Base-by-base conservation (phyloP, 306 rosid species). In the Casuarina cunninghamiana region DNA sequence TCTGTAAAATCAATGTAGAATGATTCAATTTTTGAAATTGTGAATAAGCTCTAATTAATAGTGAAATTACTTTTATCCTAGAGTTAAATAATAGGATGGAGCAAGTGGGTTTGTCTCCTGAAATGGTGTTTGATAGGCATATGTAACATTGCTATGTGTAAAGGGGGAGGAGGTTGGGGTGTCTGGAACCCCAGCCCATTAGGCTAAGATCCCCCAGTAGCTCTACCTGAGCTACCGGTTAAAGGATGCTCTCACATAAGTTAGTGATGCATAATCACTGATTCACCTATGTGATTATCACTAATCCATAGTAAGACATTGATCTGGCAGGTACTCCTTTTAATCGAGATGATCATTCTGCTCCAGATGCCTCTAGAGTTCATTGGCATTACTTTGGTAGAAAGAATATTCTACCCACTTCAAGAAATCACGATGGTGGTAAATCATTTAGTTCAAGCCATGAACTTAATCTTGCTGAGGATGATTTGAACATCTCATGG, bases 401-500 rank as follows among this genome's bases (percentile, higher is more conserved):
- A 78, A 84, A 77, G 74, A 68, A 16, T 78, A 79, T 71, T 61
- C 60, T 75, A 57, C 10, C 32, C 76, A 72, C 83, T 74, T 77
- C 65, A 50, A 53, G 45, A 2, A 38, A 62, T 10, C 11, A 62
- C 81, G 78, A 71, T 17, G 67, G 88, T 80, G 48, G 86, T 84
- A 71, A 79, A 73, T 53, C 92, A 82, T 69, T 73, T 68, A 65
- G 58, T 80, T 83, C 85, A 63, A 86, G 87, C 76, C 88, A 69
- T 39, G 85, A 81, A 78, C 76, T 90, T 72, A 75, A 81, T 72
- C 83, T 88, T 46, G 86, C 78, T 49, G 70, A 87, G 53, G 97
- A 89, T 72, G 92, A 90, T 80, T 86, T 94, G 75, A 87, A 84
- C 80, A 92, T 94, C 81, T 90, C 89, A 9, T 94, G 97, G 97